Evolutionary conservation across 2,329 filamentous ascomycete genomes (phyloP).

Genomic region (Epichloe brachyelytri): DNA sequence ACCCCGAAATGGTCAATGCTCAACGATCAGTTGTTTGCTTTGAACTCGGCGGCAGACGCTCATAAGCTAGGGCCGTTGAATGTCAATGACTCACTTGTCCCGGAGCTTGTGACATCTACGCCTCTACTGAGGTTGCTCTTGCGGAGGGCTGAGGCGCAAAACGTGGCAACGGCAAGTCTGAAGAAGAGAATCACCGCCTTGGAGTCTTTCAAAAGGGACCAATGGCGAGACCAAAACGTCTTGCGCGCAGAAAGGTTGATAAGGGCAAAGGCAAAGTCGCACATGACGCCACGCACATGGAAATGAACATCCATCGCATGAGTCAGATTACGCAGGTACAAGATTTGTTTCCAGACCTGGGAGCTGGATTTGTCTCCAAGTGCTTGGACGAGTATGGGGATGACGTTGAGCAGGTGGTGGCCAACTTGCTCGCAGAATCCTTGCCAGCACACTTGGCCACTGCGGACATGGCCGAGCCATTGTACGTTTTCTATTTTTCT

Average conservation of each 20-base stretch:
- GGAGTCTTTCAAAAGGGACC: slow-evolving; percentile 45
- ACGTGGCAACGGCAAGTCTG: slow-evolving; percentile 39
- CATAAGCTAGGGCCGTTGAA: slow-evolving; percentile 43
- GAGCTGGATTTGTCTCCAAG: slow-evolving; percentile 66
- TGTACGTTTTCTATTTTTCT: slow-evolving; percentile 29
- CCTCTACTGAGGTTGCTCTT: slow-evolving; percentile 55
- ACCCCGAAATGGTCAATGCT: slow-evolving; percentile 62
- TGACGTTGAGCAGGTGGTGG: slow-evolving; percentile 65
- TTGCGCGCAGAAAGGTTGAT: slow-evolving; percentile 41
- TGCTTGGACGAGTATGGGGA: slow-evolving; percentile 70
- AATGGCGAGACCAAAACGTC: slow-evolving; percentile 36
- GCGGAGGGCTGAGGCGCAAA: slow-evolving; percentile 36
- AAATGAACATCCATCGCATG: slow-evolving; percentile 67
- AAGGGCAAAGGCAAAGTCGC: slow-evolving; percentile 49
- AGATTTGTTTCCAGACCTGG: slow-evolving; percentile 81
- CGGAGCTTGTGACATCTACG: slow-evolving; percentile 69
- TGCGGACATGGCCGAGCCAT: slow-evolving; percentile 50
- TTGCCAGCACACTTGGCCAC: slow-evolving; percentile 54
- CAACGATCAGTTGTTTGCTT: slow-evolving; percentile 69
- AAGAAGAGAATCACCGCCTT: slow-evolving; percentile 49
- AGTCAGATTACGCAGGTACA: slow-evolving; percentile 82
- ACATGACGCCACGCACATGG: slow-evolving; percentile 24
- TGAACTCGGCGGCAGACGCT: slow-evolving; percentile 59
- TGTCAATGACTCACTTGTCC: slow-evolving; percentile 59
- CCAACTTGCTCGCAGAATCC: slow-evolving; percentile 67